Conservation (phyloP, 2,329 filamentous ascomycete species). For the Fusarium caatingaense region DNA sequence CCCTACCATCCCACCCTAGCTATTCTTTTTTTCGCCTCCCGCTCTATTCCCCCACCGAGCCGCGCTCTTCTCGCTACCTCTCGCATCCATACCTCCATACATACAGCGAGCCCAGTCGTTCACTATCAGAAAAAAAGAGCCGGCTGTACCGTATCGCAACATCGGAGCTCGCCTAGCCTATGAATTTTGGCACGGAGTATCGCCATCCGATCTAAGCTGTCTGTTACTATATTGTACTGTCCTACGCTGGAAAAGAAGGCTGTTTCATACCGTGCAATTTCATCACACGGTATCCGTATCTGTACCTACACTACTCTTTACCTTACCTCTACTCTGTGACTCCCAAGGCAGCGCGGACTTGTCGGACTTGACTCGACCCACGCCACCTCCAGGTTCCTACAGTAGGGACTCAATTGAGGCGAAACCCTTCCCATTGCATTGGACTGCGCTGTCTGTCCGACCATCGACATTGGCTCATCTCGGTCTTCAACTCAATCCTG, state of each 20-base stretch:
- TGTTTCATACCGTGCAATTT: conserved; percentile 11
- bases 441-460: background rate
- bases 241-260: conserved; percentile 13
- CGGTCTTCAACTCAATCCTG: conserved; percentile 15
- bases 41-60: conserved; percentile 4
- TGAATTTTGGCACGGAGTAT: background rate
- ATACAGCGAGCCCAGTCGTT: background rate
- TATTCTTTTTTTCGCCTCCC: conserved; percentile 7
- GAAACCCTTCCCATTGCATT: conserved; percentile 15
- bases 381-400: conserved; percentile 29
- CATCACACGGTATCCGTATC: background rate
- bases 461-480: conserved; percentile 12
- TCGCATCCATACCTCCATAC: background rate
- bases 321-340: conserved; percentile 7
- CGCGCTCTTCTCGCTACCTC: conserved; percentile 7
- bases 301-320: background rate
- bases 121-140: background rate
- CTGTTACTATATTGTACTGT: conserved; percentile 5
- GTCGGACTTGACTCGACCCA: conserved; percentile 26
- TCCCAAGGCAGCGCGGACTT: conserved; percentile 28
- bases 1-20: background rate
- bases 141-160: background rate
- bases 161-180: conserved; percentile 5
- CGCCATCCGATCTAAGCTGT: background rate
- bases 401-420: conserved; percentile 14